phyloP scores from a whole-genome alignment of 441 rosid species.

The Syzygium syzygioides region DNA sequence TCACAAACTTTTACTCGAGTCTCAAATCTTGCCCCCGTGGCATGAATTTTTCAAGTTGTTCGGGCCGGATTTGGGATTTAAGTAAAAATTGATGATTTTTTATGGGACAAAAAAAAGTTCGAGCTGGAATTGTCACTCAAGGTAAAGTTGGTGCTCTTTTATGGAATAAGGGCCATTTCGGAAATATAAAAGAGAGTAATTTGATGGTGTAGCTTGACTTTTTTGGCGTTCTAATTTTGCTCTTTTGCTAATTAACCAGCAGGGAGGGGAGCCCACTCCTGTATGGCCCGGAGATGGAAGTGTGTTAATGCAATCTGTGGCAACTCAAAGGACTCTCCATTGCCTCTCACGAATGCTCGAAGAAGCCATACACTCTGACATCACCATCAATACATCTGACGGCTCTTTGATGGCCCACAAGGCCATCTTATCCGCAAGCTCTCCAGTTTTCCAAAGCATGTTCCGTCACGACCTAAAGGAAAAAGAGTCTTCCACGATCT shows the following conservation, averaged over 20 bases:
- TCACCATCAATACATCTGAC: constrained; percentile 62
- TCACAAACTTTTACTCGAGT: too few species aligned
- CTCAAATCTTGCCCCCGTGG: too few species aligned
- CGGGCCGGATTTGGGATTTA: too few species aligned
- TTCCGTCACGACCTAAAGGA: constrained; percentile 83
- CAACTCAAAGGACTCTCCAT: constrained; percentile 50
- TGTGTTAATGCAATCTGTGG: constrained; percentile 43
- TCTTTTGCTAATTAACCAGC: constrained; percentile 5
- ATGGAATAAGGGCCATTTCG: neutral
- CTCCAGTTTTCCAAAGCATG: constrained; percentile 88
- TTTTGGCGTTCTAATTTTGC: neutral
- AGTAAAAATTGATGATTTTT: too few species aligned
- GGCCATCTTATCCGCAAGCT: constrained; percentile 80
- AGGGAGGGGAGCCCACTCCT: constrained; percentile 68
- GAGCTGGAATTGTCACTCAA: too few species aligned
- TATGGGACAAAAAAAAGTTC: too few species aligned
- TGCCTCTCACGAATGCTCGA: constrained; percentile 86
- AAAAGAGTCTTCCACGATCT: constrained; percentile 74
- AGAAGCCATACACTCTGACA: constrained; percentile 69
- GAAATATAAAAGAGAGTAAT: neutral
- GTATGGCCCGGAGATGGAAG: constrained; percentile 66
- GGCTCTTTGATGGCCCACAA: constrained; percentile 79
- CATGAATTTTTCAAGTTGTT: too few species aligned
- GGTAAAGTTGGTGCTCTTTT: too few species aligned
- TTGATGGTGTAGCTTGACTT: neutral